Evolutionary conservation across 257 asterid genomes (phyloP), one percentile per base, ranked within the genome.

Genomic region (Nicotiana attenuata): DNA sequence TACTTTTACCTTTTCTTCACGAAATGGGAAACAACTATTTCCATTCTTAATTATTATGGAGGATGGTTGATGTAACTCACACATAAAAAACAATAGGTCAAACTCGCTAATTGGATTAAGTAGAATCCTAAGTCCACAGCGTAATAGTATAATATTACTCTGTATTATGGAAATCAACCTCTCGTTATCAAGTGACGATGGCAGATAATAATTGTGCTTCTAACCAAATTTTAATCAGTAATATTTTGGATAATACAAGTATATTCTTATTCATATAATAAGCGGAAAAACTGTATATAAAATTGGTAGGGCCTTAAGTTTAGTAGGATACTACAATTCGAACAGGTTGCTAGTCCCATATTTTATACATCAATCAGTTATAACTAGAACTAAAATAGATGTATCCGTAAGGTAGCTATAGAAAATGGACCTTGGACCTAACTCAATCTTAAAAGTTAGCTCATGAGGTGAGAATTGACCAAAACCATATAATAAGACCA

Each of bases 1-100:
- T 75, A 75, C 45, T 50, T 75, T 50, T 50, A 75, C 45, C 63
- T 15, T 75, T 50, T 75, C 64, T 75, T 75, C 80, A 75, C 80
- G 80, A 75, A 16, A 75, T 24, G 45, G 45, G 28, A 50, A 75
- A 75, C 45, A 50, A 29, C 22, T 50, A 8, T 50, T 55, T 75
- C 45, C 26, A 75, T 50, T 75, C 28, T 50, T 15, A 75, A 26
- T 26, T 33, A 50, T 75, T 16, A 22, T 50, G 4, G 41, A 3
- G 45, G 45, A 50, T 75, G 63, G 80, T 26, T 75, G 80, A 75
- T 50, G 80, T 75, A 31, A 75, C 35, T 15, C 64, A 26, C 63
- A 45, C 60, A 71, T 6, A 14, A 71, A 41, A 15, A 75, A 64
- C 3, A 68, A 5, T 73, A 33, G 45, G 7, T 16, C 5, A 11